Evolutionary conservation across 2,329 filamentous ascomycete genomes (phyloP), one percentile per base, ranked within the genome.

Genomic region (Daldinia sp.): DNA sequence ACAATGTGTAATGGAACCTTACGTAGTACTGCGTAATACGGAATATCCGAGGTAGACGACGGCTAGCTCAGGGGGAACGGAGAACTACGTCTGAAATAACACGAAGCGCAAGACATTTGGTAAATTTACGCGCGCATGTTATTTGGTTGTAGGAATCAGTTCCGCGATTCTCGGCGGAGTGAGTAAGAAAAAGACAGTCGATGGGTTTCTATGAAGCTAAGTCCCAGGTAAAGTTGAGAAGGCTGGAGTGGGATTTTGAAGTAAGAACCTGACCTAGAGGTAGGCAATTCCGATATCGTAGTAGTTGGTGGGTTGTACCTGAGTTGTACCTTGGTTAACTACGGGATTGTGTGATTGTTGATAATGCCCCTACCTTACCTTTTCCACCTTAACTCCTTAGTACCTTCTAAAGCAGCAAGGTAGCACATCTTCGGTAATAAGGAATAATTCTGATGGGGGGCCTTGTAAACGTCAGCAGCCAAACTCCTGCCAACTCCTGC

Each of bases 61-160:
- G 45, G 32, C 23, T 51, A 43, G 25, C 29, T 49, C 13, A 53
- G 32, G 21, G 13, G 13, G 17, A 53, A 27, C 15, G 13, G 13
- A 13, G 23, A 43, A 48, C 19, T 45, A 58, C 32, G 52, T 58
- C 49, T 57, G 43, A 15, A 37, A 39, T 23, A 45, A 45, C 39
- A 45, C 27, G 39, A 45, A n/a, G 39, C 39, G 59, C 48, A 52
- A 56, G 51, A 49, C 9, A 57, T 32, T 32, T 17, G 25, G 50
- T 27, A 53, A 37, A 41, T 9, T 47, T 49, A 19, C 50, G 57
- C 49, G 37, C 21, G 32, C n/a, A 7, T 13, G 27, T 48, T 53
- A 54, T 58, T 32, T 19, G 43, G 19, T 50, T 7, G 35, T 50
- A 34, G 13, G 47, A 30, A 52, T 39, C 45, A 50, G 43, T n/a